phyloP scores from a whole-genome alignment of 805 yeast species.

The Barnettozyma vustinii region DNA sequence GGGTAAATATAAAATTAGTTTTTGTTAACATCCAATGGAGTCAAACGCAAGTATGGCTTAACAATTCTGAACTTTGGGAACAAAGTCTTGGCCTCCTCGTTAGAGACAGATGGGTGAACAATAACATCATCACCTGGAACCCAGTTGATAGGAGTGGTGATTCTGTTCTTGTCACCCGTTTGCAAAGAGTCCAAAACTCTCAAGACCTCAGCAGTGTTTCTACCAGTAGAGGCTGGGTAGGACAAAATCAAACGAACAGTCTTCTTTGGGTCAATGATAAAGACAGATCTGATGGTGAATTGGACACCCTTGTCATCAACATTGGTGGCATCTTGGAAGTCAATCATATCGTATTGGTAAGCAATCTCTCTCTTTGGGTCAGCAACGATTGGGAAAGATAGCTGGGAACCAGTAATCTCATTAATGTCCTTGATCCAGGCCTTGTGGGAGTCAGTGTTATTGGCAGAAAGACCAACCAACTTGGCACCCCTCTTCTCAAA shows the following conservation, averaged over 20 bases:
- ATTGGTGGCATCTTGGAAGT: conserved; percentile 62
- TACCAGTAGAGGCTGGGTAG: conserved; percentile 70
- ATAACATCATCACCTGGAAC: conserved; percentile 69
- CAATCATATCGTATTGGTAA: conserved; percentile 61
- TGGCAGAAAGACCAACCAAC: conserved; percentile 64
- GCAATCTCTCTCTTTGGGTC: conserved; percentile 61
- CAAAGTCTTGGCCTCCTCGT: conserved; percentile 52
- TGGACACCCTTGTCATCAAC: conserved; percentile 60
- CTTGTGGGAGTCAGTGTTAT: conserved; percentile 54
- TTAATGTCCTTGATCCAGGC: conserved; percentile 71
- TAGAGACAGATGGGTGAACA: conserved; percentile 59
- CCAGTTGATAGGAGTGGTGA: conserved; percentile 73
- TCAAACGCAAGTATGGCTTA: conserved; percentile 60
- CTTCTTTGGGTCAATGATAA: conserved; percentile 63
- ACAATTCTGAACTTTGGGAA: conserved; percentile 58
- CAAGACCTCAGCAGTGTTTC: conserved; percentile 71
- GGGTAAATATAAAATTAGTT: background rate
- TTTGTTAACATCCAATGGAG: conserved; percentile 27
- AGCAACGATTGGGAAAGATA: conserved; percentile 64
- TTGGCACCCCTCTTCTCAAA: conserved; percentile 60
- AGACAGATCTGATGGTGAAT: conserved; percentile 66
- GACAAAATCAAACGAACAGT: conserved; percentile 57
- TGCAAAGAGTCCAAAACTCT: conserved; percentile 68
- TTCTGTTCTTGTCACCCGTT: conserved; percentile 52
- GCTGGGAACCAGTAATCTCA: conserved; percentile 54